Evolutionary conservation across 139 green algal genomes (phyloP), one percentile per base, ranked within the genome.

Genomic region (Zygnema circumcarinatum): DNA sequence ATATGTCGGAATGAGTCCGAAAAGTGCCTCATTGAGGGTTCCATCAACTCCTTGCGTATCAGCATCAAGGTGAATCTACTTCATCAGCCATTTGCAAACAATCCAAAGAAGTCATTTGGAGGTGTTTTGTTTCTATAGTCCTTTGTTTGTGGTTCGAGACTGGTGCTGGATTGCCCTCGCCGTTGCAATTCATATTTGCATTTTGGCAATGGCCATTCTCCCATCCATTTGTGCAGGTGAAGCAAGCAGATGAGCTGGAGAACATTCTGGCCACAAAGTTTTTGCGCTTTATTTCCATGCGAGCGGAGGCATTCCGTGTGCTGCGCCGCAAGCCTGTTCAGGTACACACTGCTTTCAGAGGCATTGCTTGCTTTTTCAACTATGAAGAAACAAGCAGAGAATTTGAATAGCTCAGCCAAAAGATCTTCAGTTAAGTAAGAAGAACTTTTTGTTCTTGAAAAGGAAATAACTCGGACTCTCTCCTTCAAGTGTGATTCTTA

Each of bases 41-140:
- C 84, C 56, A 92, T 94, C 38, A 96, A 96, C 91, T 93, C 87
- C 31, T 79, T 93, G 25, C 87, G 94, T 16, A 39, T 96, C 41
- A 93, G 87, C 78, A 54, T 96, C n/a, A 92, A 91, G 72, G 84
- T 89, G 81, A 36, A 32, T 31, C 16, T 52, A 82, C 7, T 41
- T 41, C 69, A 22, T 41, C 16, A n/a, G 69, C 36, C 69, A 38
- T n/a, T 78, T 78, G 7, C 69, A 39, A 39, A 78, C 35, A 39
- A 39, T 78, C 16, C n/a, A n/a, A n/a, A n/a, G n/a, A 79, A 79
- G 33, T 33, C 20, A 79, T 35, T 54, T 21, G 20, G 39, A 16
- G 33, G 20, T 79, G 72, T 79, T 29, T 72, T 29, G 25, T n/a
- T 72, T 72, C 56, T 29, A n/a, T n/a, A n/a, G n/a, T n/a, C n/a